Conservation (phyloP, 768 basidiomycete species). For the Exidia glandulosa region DNA sequence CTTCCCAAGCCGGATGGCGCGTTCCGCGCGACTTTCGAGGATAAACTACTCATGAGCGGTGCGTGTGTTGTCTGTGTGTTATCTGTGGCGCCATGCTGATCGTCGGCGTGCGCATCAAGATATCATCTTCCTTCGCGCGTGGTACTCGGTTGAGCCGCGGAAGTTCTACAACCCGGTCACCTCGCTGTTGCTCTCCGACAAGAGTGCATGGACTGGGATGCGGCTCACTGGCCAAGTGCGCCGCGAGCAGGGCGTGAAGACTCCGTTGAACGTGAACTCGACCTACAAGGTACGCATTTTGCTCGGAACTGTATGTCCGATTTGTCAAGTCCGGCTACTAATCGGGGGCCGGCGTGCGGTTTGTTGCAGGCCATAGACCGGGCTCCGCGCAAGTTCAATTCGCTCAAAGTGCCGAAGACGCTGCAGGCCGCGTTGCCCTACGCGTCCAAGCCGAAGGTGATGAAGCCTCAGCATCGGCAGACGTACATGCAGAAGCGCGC, state of each 20-base stretch:
- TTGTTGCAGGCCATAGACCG: conserved; percentile 49
- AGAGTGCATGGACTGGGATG: conserved; percentile 86
- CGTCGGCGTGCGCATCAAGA: conserved; percentile 36
- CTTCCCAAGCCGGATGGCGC: conserved; percentile 90
- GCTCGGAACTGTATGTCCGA: not conserved
- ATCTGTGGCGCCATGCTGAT: not conserved
- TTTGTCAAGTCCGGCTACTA: not conserved
- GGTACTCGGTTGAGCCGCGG: conserved; percentile 92
- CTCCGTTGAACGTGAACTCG: conserved; percentile 74
- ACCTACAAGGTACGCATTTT: conserved; percentile 52
- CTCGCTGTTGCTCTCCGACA: conserved; percentile 74
- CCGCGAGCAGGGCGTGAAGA: conserved; percentile 72
- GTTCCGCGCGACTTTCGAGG: conserved; percentile 95
- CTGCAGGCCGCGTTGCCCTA: conserved; percentile 88
- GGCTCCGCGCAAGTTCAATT: conserved; percentile 75
- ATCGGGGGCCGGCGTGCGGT: not conserved
- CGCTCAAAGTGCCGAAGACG: conserved; percentile 77
- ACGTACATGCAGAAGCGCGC: conserved; percentile 95
- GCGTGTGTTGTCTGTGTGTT: conserved; percentile 19
- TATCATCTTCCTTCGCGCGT: conserved; percentile 88
- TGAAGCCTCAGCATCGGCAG: conserved; percentile 56
- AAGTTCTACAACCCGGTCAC: conserved; percentile 97
- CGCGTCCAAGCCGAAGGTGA: conserved; percentile 81
- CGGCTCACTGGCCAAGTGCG: conserved; percentile 89
- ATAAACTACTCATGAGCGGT: conserved; percentile 95